A percentile compares a stretch with the other conserved stretches of the same genome.
Conservation (phyloP, 768 basidiomycete genomes). For the Collybia sordida region DNA sequence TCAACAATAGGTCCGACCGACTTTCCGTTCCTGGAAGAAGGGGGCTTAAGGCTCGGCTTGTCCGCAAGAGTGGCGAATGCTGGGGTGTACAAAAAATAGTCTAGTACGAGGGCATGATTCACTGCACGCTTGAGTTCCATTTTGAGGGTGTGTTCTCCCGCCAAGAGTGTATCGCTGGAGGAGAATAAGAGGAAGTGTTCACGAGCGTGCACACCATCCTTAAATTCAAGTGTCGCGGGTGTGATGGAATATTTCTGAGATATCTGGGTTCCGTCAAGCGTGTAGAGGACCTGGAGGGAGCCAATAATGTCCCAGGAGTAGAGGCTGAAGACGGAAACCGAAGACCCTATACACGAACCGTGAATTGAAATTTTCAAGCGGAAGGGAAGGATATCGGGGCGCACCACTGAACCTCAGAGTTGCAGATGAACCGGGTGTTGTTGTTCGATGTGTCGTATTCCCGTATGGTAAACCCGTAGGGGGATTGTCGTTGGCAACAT, state of each 20-base stretch:
- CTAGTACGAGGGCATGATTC: not conserved
- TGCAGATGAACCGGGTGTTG: slow-evolving; percentile 16
- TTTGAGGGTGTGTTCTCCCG: slow-evolving; percentile 5
- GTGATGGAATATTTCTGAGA: not conserved
- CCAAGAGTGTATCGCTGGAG: not conserved
- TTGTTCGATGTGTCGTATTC: slow-evolving; percentile 23
- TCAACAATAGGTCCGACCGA: not conserved
- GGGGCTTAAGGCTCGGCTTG: not conserved
- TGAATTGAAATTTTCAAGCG: not conserved
- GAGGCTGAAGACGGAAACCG: not conserved
- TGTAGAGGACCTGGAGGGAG: not conserved
- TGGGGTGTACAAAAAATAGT: slow-evolving; percentile 9
- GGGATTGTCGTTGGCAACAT: slow-evolving; percentile 9
- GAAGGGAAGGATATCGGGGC: not conserved
- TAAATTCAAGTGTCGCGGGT: not conserved
- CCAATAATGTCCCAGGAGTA: not conserved
- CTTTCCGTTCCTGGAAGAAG: not conserved
- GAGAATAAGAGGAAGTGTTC: not conserved
- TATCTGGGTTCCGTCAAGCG: not conserved
- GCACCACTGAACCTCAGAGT: slow-evolving; percentile 28
- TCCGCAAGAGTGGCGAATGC: slow-evolving; percentile 3
- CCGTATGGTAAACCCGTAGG: slow-evolving; percentile 20
- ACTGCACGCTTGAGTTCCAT: slow-evolving; percentile 1
- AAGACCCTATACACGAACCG: not conserved
- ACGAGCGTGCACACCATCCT: not conserved